Base-by-base conservation (phyloP, 2,329 filamentous ascomycete species). In the Exophiala lecanii-corni region DNA sequence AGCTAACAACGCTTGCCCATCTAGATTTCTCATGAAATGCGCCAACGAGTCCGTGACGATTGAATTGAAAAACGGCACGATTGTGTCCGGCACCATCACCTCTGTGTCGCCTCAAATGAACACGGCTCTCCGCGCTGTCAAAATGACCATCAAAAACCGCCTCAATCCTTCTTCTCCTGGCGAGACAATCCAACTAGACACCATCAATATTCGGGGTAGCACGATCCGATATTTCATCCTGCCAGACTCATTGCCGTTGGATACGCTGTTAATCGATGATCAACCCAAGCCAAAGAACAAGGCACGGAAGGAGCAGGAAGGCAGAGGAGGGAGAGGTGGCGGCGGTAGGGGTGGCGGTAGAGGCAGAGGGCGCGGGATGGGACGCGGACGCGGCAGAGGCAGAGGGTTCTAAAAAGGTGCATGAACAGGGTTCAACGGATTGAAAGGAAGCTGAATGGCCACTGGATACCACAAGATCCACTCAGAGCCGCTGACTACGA, bases 231-330 rank as follows among this genome's bases (percentile, higher is more conserved):
- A 96, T 71, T 91, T 86, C 65, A 95, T 98, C 64, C 83, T 98
- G 9, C 92, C 92, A 43, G 92, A 98, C 71, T 92, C 86, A 52
- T 77, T 98, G 59, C 91, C 91, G 28, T 78, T 98, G 54, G 92
- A 98, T 68, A 96, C 91, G 30, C 78, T 98, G 40, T 78, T 98
- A 50, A 89, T 98, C 57, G 92, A 98, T 65, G 92, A 98, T 69
- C 82, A 88, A 59, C 89, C 91, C 39, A 98, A 98, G 75, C 91
- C 92, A 49, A 97, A 97, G 84, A 98, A 98, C 73, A 98, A 98
- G 81, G 91, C 92, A 18, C 81, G 91, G 63, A 98, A 98, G 76
- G 92, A 97, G 71, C 76, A 62, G 31, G 68, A 70, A 68, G 73
- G 33, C 62, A 71, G 35, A 63, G 68, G 72, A 28, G 66, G 74